These are phyloP conservation scores for Larix kaempferi DNA, from an alignment of 75 land plant genomes.

Conservation along the genomic window DNA sequence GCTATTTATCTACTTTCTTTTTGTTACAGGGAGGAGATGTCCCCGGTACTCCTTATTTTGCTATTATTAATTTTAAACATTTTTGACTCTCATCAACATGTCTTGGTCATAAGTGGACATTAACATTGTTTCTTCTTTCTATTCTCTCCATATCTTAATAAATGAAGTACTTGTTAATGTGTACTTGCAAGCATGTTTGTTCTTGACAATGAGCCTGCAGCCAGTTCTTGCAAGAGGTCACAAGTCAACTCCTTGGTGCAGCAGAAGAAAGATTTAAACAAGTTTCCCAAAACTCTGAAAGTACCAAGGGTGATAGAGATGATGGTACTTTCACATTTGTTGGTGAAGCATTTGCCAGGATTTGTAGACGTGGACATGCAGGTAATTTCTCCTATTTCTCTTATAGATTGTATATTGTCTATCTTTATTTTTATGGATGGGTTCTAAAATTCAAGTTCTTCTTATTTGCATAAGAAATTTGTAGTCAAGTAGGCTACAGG, in stretches of 20 bases:
- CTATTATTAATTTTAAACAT: too few relatives aligned
- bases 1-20: too few relatives aligned
- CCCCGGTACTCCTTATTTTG: too few relatives aligned
- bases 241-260: constrained; percentile 56
- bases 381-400: constrained; percentile 32
- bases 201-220: constrained; percentile 40
- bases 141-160: too few relatives aligned
- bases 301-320: not conserved
- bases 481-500: too few relatives aligned
- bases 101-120: too few relatives aligned
- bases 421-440: not conserved
- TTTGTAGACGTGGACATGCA: constrained; percentile 84
- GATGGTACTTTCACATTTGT: constrained; percentile 52
- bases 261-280: constrained; percentile 34
- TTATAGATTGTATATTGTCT: not conserved
- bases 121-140: too few relatives aligned
- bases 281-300: not conserved
- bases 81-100: too few relatives aligned
- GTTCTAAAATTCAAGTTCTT: not conserved
- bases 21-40: too few relatives aligned
- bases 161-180: not conserved
- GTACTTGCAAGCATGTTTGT: constrained; percentile 11
- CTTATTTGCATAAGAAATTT: too few relatives aligned
- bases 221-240: constrained; percentile 45
- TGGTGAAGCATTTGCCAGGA: constrained; percentile 66